phyloP scores from a whole-genome alignment of 2,329 filamentous ascomycete genomes.

The Fusarium paranaense region DNA sequence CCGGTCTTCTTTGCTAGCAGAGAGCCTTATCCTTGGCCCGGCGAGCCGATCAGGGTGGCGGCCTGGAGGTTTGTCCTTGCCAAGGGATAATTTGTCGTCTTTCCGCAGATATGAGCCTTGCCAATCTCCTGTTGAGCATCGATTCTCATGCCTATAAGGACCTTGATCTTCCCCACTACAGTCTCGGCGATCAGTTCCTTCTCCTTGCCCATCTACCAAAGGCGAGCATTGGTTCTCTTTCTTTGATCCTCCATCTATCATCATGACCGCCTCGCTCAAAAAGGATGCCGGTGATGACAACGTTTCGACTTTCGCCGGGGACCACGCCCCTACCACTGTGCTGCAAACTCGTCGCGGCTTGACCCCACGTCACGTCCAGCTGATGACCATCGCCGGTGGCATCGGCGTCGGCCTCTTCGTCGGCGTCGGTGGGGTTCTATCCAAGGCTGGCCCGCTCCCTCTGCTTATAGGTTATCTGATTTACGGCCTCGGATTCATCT shows the following conservation, averaged over 20 bases:
- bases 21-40: no score
- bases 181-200: neutral
- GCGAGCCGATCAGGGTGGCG: no score
- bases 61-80: no score
- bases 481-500: conserved; percentile 58
- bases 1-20: neutral
- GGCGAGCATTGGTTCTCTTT: neutral
- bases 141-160: neutral
- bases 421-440: conserved; percentile 57
- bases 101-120: neutral
- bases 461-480: conserved; percentile 58
- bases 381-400: conserved; percentile 62
- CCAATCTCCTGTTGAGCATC: neutral
- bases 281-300: neutral
- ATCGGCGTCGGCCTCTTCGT: conserved; percentile 60
- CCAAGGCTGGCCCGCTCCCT: conserved; percentile 56
- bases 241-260: neutral
- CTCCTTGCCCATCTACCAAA: neutral
- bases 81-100: no score
- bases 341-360: conserved; percentile 41
- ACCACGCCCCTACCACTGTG: neutral
- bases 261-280: neutral
- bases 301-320: neutral
- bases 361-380: conserved; percentile 58
- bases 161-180: neutral